A percentile compares a stretch with the other conserved stretches of the same genome.
Evolutionary conservation across 2,329 filamentous ascomycete species (phyloP).

Genomic region (Curvularia sp.): DNA sequence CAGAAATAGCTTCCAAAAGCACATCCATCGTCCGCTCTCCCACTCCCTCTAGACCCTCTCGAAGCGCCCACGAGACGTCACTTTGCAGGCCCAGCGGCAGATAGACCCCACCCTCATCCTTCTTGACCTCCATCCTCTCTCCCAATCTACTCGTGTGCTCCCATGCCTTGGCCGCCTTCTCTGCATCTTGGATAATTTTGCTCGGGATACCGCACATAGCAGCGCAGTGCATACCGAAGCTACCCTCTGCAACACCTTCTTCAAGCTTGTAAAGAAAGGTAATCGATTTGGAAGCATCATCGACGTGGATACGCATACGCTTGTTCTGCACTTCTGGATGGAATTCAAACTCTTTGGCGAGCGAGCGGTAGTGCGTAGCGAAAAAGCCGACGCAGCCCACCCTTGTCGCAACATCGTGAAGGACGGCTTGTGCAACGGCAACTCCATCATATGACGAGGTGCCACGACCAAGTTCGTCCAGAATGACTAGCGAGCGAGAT

Average conservation of each 20-base stretch:
- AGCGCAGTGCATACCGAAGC: constrained; percentile 98
- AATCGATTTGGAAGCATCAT: constrained; percentile 82
- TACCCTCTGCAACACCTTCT: constrained; percentile 90
- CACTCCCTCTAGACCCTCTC: constrained; percentile 57
- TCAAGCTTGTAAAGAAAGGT: constrained; percentile 96
- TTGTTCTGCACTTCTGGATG: constrained; percentile 88
- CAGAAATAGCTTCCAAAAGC: constrained; percentile 63
- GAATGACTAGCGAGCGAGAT: constrained; percentile 90
- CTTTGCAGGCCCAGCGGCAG: constrained; percentile 86
- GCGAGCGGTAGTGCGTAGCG: constrained; percentile 94
- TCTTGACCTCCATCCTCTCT: constrained; percentile 81
- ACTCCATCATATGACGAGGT: constrained; percentile 97
- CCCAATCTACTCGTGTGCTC: constrained; percentile 92
- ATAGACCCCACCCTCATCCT: constrained; percentile 73
- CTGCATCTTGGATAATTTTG: constrained; percentile 83
- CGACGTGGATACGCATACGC: constrained; percentile 94
- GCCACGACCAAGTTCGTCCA: constrained; percentile 93
- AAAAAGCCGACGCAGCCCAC: constrained; percentile 96
- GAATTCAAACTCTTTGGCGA: constrained; percentile 86
- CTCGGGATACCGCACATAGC: constrained; percentile 94
- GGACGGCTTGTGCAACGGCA: constrained; percentile 91
- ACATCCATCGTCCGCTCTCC: constrained; percentile 63
- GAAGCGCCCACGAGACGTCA: constrained; percentile 80
- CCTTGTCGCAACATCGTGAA: constrained; percentile 94
- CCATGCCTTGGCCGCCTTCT: constrained; percentile 88